phyloP scores from a whole-genome alignment of 345 rosid genomes.

The Salix dunnii region DNA sequence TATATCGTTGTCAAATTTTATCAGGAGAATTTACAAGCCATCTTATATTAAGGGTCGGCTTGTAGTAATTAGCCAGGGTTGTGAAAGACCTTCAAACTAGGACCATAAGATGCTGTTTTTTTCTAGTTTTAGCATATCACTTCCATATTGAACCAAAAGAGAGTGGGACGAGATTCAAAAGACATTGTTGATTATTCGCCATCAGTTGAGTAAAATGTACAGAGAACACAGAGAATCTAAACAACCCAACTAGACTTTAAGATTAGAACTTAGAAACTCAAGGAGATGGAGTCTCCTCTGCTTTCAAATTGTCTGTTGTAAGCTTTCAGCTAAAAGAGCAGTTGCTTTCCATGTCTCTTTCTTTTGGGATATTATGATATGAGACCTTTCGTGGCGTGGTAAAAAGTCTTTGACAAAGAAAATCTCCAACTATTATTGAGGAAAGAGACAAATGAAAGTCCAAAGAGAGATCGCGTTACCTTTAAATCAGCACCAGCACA shows the following conservation, averaged over 20 bases:
- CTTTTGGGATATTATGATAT: neutral
- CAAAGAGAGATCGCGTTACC: slow-evolving; percentile 30
- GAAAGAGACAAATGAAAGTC: neutral
- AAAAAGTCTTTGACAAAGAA: neutral
- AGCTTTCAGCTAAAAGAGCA: neutral
- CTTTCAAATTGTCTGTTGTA: neutral
- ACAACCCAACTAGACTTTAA: neutral
- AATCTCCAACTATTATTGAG: neutral
- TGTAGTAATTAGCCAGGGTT: no score
- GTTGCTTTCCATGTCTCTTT: neutral
- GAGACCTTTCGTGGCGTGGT: neutral
- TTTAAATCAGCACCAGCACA: slow-evolving; percentile 97
- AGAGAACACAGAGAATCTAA: neutral
- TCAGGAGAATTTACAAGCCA: no score
- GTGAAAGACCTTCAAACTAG: no score
- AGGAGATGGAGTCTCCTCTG: neutral
- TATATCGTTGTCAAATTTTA: no score
- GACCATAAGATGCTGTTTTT: no score
- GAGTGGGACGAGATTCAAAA: neutral
- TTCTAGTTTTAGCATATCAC: neutral
- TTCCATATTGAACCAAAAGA: neutral
- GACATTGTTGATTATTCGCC: neutral
- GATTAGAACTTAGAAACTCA: neutral
- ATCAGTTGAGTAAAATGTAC: neutral
- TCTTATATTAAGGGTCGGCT: no score